A percentile compares a stretch with the other conserved stretches of the same genome.
Conservation (phyloP, 169 alveolate species). For the Plasmodium blacklocki region DNA sequence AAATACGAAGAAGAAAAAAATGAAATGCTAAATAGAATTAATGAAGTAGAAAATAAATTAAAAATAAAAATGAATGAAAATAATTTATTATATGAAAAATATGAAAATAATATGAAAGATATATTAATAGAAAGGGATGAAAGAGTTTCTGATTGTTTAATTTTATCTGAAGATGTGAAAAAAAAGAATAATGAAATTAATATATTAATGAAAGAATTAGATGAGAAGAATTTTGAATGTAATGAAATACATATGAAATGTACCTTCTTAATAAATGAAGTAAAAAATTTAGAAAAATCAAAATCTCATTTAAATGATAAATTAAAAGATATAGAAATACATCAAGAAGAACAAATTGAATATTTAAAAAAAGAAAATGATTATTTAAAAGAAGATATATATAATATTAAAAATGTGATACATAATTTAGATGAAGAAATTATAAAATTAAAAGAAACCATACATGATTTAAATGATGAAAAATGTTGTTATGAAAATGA, state of each 20-base stretch:
- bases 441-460: constrained; percentile 25
- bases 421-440: constrained; percentile 66
- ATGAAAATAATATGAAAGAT: constrained; percentile 54
- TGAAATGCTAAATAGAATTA: constrained; percentile 55
- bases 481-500: constrained; percentile 51
- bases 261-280: constrained; percentile 45
- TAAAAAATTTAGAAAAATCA: constrained; percentile 49
- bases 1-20: constrained; percentile 66
- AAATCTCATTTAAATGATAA: constrained; percentile 40
- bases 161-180: constrained; percentile 68
- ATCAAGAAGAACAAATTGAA: constrained; percentile 46
- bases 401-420: constrained; percentile 39
- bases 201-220: constrained; percentile 63
- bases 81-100: constrained; percentile 60
- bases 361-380: constrained; percentile 66
- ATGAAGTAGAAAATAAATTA: constrained; percentile 65
- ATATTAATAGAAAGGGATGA: constrained; percentile 62
- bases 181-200: constrained; percentile 62
- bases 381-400: constrained; percentile 43
- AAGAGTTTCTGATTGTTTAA: constrained; percentile 60
- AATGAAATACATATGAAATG: constrained; percentile 72
- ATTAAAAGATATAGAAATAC: constrained; percentile 44
- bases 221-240: constrained; percentile 53
- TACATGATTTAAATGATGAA: constrained; percentile 44
- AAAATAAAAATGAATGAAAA: constrained; percentile 61